These are phyloP conservation scores for Ampelomyces quisqualis DNA, from an alignment of 2,329 filamentous ascomycete species.

Conservation along the genomic window DNA sequence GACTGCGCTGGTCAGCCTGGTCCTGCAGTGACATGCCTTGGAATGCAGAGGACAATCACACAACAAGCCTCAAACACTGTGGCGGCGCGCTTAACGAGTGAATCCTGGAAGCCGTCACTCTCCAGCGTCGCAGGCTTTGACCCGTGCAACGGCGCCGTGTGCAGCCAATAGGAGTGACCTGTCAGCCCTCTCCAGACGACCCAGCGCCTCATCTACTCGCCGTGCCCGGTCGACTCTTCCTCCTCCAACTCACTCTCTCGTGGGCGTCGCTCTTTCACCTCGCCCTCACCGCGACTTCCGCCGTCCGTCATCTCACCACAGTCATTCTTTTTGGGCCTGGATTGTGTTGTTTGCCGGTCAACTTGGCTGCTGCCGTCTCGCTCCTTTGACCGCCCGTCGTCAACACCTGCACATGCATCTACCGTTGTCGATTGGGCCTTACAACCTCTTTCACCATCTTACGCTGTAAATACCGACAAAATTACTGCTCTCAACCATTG, in stretches of 20 bases:
- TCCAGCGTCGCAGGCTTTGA: slow-evolving; percentile 19
- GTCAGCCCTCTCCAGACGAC: slow-evolving; percentile 25
- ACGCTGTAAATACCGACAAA: slow-evolving; percentile 38
- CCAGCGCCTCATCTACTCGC: slow-evolving; percentile 39
- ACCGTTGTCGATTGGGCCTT: slow-evolving; percentile 15
- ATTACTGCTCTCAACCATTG: slow-evolving; percentile 6
- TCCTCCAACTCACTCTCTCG: slow-evolving; percentile 36
- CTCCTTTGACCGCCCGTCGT: slow-evolving; percentile 18
- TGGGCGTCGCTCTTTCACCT: slow-evolving; percentile 36
- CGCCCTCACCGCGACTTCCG: slow-evolving; percentile 18
- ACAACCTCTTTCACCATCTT: slow-evolving; percentile 40
- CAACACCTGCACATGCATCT: slow-evolving; percentile 10
- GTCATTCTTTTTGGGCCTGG: slow-evolving; percentile 43
- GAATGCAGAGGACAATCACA: slow-evolving; percentile 17
- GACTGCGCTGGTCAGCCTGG: not conserved
- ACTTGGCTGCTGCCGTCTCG: slow-evolving; percentile 11
- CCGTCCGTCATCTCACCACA: slow-evolving; percentile 41
- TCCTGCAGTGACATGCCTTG: not conserved
- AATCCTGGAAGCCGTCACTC: slow-evolving; percentile 13
- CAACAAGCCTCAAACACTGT: slow-evolving; percentile 32
- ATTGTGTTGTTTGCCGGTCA: slow-evolving; percentile 21
- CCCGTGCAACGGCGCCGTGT: slow-evolving; percentile 24
- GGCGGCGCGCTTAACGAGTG: slow-evolving; percentile 18
- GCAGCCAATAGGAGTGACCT: slow-evolving; percentile 23
- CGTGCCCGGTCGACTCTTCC: slow-evolving; percentile 27